These are phyloP conservation scores for Sisymbrium irio DNA, from an alignment of 345 rosid species.

Conservation along the genomic window DNA sequence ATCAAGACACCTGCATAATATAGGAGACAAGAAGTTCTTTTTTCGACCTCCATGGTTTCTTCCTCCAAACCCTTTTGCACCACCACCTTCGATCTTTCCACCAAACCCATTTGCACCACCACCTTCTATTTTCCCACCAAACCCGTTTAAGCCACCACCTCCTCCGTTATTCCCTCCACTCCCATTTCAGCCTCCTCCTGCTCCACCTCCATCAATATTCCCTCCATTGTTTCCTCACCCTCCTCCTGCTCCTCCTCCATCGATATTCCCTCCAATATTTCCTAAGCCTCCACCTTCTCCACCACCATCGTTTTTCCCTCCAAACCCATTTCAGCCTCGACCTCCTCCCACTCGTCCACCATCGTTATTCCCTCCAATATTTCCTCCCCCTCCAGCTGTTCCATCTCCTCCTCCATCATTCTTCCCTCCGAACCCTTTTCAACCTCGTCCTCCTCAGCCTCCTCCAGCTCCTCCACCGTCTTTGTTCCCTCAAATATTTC, in stretches of 20 bases:
- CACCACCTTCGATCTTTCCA: slow-evolving; percentile 32
- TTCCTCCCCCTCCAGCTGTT: slow-evolving; percentile 22
- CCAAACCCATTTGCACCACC: slow-evolving; percentile 33
- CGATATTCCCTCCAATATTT: slow-evolving; percentile 25
- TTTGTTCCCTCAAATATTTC: slow-evolving; percentile 25
- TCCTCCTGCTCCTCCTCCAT: slow-evolving; percentile 11
- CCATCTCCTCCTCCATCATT: slow-evolving; percentile 27
- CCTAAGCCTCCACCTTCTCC: slow-evolving; percentile 21
- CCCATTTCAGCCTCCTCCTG: slow-evolving; percentile 20
- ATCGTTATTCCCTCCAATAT: slow-evolving; percentile 28
- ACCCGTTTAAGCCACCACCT: slow-evolving; percentile 34
- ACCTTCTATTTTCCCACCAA: slow-evolving; percentile 30
- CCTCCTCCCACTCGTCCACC: slow-evolving; percentile 37
- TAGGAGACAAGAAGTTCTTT: slow-evolving; percentile 20
- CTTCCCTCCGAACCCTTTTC: slow-evolving; percentile 33
- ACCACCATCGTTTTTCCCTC: slow-evolving; percentile 29
- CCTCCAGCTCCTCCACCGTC: slow-evolving; percentile 38
- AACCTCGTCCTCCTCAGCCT: slow-evolving; percentile 27
- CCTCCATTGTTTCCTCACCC: slow-evolving; percentile 25
- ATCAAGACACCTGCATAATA: neutral
- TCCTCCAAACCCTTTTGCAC: slow-evolving; percentile 31
- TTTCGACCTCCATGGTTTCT: slow-evolving; percentile 30
- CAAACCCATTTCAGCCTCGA: slow-evolving; percentile 33
- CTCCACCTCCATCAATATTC: slow-evolving; percentile 23
- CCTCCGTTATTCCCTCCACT: slow-evolving; percentile 29